Conservation (phyloP, 257 asterid species). For the Euphrasia confusa region DNA sequence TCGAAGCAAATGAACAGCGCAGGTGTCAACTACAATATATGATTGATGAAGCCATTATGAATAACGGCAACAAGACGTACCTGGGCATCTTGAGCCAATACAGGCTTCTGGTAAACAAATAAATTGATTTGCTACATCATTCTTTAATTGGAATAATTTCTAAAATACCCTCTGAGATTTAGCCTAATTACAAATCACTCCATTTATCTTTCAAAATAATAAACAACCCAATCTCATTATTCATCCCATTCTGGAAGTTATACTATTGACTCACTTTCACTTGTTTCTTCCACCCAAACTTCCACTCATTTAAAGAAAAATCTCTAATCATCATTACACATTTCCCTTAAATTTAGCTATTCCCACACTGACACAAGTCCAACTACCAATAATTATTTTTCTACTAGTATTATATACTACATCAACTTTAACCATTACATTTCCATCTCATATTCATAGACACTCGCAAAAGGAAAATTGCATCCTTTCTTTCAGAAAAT, state of each 20-base stretch:
- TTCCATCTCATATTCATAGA: no score
- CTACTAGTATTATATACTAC: no score
- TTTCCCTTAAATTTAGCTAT: no score
- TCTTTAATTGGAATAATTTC: not conserved
- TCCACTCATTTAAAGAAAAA: no score
- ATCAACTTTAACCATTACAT: no score
- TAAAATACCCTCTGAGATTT: not conserved
- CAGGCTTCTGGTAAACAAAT: slow-evolving; percentile 71
- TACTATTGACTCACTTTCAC: no score
- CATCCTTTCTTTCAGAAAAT: no score
- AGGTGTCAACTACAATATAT: slow-evolving; percentile 70
- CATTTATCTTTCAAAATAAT: not conserved
- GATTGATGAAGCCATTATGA: slow-evolving; percentile 83
- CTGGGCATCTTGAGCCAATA: slow-evolving; percentile 88
- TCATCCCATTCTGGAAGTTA: not conserved
- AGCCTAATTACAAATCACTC: not conserved
- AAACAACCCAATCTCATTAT: not conserved
- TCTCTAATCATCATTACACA: no score
- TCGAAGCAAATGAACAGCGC: slow-evolving; percentile 78
- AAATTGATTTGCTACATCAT: slow-evolving; percentile 6
- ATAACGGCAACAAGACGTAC: slow-evolving; percentile 78
- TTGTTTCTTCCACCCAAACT: no score
- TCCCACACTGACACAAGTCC: no score
- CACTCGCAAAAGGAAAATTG: no score
- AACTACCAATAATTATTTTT: no score